Base-by-base conservation (phyloP, 2,329 filamentous ascomycete species). In the Cephalotrichum gorgonifer region DNA sequence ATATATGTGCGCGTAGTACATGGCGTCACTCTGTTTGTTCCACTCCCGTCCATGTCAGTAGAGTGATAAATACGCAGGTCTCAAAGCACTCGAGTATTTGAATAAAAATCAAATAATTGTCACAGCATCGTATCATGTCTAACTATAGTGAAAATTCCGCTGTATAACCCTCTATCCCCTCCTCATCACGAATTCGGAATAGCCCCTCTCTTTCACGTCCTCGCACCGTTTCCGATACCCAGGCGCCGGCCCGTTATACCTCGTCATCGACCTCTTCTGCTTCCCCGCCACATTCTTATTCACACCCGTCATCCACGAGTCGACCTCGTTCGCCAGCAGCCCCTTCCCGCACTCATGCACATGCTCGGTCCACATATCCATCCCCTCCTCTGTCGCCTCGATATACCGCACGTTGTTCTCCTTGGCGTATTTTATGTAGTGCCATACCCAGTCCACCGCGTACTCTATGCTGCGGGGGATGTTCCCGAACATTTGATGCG, bases 401-500 rank as follows among this genome's bases (percentile, higher is more conserved):
- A 68, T 70, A 60, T 81, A 83, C 47, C 74, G 72, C 12, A 78
- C 63, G 53, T 83, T 83, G 56, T 86, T 81, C 39, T 85, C 81
- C 0, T 82, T 67, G 0, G 84, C 84, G 28, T 68, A 66, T 43
- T 71, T 70, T 0, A 88, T 84, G 3, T 81, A 80, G 60, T 88
- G 70, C 22, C 28, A 41, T 6, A 50, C 44, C 43, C 49, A 46
- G 20, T 39, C 57, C 0, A 70, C 69, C 1, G 67, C 67, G 47
- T 69, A 66, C 49, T 72, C 68, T 23, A 71, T 69, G 20, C 54
- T 81, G 3, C 73, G 69, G 1, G 74, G 74, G 0, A 79, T 70
- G 56, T 88, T 88, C 42, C 84, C 79, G 0, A 88, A 66, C 2
- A 86, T 70, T 2, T 72, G 70, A 56, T 82, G 72, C 0, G 82